A percentile compares a stretch with the other conserved stretches of the same genome.
Evolutionary conservation across 768 basidiomycete species (phyloP).

Genomic region (Lactarius sanguifluus): DNA sequence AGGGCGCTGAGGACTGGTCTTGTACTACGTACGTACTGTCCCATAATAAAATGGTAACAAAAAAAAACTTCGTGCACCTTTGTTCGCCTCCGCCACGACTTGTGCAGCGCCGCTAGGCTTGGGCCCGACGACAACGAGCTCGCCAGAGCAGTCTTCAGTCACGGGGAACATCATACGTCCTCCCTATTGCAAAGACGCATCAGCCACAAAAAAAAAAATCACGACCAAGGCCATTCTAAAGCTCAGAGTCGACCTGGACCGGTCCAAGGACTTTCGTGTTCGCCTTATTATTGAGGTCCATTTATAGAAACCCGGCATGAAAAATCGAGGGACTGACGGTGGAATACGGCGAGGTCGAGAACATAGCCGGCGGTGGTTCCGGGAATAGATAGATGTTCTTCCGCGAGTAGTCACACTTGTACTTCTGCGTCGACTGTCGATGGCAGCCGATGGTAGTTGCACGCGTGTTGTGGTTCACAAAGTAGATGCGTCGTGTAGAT

Average conservation of each 20-base stretch:
- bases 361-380: conserved; percentile 71
- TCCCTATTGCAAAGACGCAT: conserved; percentile 36
- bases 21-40: no score
- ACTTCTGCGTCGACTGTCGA: conserved; percentile 83
- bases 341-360: conserved; percentile 74
- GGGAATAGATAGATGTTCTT: conserved; percentile 88
- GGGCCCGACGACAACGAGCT: conserved; percentile 61
- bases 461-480: conserved; percentile 71
- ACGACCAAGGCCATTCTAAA: conserved; percentile 51
- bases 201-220: conserved; percentile 10
- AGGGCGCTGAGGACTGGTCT: no score
- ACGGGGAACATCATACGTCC: conserved; percentile 72
- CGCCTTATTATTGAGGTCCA: no score
- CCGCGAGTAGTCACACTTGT: conserved; percentile 88
- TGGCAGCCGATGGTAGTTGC: conserved; percentile 84
- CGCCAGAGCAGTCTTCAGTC: conserved; percentile 74
- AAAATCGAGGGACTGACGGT: conserved; percentile 39
- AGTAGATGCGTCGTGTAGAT: conserved; percentile 37
- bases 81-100: conserved; percentile 70
- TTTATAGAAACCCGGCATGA: no score
- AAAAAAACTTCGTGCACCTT: conserved; percentile 52
- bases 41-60: no score
- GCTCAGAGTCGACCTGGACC: no score
- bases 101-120: conserved; percentile 61
- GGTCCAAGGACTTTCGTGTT: no score